These are phyloP conservation scores for Penicillium sp. DNA, from an alignment of 2,329 filamentous ascomycete genomes.

Conservation along the genomic window DNA sequence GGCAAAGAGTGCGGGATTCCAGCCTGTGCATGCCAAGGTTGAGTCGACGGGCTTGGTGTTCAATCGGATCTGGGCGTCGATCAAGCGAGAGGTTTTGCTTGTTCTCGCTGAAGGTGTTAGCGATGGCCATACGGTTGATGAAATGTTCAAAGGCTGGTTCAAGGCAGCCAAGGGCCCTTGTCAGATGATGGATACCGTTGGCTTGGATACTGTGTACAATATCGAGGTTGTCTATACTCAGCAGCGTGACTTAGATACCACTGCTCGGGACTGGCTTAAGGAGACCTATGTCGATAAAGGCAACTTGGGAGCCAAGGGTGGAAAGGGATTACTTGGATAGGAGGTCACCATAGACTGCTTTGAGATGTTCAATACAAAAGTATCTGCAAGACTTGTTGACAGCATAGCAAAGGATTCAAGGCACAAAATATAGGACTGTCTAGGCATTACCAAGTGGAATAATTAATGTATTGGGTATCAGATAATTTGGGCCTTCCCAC, in stretches of 20 bases:
- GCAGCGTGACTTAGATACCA: slow-evolving; percentile 9
- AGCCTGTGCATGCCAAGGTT: slow-evolving; percentile 16
- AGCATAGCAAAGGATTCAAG: not conserved
- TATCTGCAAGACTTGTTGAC: not conserved
- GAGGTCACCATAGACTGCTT: not conserved
- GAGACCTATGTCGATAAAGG: slow-evolving; percentile 20
- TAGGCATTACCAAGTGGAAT: not conserved
- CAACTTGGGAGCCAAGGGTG: slow-evolving; percentile 19
- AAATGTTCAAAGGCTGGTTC: slow-evolving; percentile 25
- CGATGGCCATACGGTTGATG: slow-evolving; percentile 20
- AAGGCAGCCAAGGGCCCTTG: slow-evolving; percentile 21
- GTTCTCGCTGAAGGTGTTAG: slow-evolving; percentile 21
- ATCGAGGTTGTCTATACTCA: slow-evolving; percentile 19
- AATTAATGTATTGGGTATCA: slow-evolving; percentile 3
- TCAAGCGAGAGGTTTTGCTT: slow-evolving; percentile 21
- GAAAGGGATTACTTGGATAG: slow-evolving; percentile 17
- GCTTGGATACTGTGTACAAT: slow-evolving; percentile 25
- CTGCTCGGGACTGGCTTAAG: slow-evolving; percentile 21
- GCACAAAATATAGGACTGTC: not conserved
- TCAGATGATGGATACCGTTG: slow-evolving; percentile 26
- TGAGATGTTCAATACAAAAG: not conserved
- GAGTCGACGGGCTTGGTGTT: slow-evolving; percentile 21
- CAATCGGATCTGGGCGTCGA: slow-evolving; percentile 22
- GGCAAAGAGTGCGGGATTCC: slow-evolving; percentile 16
- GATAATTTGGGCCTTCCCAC: not conserved